Conservation (phyloP, 345 rosid genomes). For the Hypericum perforatum region DNA sequence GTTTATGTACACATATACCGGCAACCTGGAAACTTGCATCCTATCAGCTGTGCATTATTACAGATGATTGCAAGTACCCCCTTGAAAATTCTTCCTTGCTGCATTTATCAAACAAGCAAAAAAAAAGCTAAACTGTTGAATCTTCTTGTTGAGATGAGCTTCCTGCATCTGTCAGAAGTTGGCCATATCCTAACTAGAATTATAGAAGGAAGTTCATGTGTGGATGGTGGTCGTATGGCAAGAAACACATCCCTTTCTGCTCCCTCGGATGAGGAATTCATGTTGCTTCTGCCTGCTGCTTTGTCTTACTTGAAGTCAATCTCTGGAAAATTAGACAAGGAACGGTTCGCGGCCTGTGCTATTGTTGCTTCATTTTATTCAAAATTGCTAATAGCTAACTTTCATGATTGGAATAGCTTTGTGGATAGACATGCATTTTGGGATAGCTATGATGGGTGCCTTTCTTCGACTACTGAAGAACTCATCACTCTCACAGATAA, state of each 20-base stretch:
- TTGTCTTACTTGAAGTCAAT: constrained; percentile 41
- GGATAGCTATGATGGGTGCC: constrained; percentile 43
- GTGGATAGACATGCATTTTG: constrained; percentile 39
- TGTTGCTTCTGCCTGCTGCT: constrained; percentile 68
- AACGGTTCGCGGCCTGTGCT: constrained; percentile 23
- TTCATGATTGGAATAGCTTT: constrained; percentile 52
- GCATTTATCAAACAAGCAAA: constrained; percentile 34
- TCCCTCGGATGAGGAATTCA: constrained; percentile 44
- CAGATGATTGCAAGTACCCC: constrained; percentile 53
- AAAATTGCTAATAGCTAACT: constrained; percentile 43
- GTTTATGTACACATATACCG: constrained; percentile 28
- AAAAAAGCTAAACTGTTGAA: constrained; percentile 53
- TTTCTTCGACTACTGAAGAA: constrained; percentile 39
- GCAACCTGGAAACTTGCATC: constrained; percentile 39
- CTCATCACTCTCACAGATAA: constrained; percentile 39
- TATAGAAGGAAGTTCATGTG: constrained; percentile 18
- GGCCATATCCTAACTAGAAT: constrained; percentile 37
- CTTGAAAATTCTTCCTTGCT: constrained; percentile 45
- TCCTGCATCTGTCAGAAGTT: constrained; percentile 57
- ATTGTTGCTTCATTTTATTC: constrained; percentile 48
- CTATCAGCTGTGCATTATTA: constrained; percentile 38
- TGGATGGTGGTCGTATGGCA: constrained; percentile 12
- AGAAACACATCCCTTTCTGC: constrained; percentile 14
- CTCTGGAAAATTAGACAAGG: constrained; percentile 37
- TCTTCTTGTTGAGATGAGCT: constrained; percentile 63